Evolutionary conservation across 2,329 filamentous ascomycete species (phyloP).

Genomic region (Fusarium sp.): DNA sequence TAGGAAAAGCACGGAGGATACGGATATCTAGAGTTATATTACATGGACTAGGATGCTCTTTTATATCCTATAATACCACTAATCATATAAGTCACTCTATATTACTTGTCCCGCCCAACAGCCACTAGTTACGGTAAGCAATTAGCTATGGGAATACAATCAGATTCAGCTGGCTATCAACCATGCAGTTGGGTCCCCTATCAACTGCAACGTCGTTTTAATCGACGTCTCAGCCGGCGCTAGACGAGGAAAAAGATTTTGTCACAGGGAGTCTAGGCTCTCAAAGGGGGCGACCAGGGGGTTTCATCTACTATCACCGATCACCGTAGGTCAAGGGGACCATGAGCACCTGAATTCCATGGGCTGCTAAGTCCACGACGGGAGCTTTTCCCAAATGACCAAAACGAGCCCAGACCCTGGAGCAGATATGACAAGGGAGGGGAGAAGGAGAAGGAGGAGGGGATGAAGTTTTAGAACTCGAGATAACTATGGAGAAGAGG

Average conservation of each 20-base stretch:
- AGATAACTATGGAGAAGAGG: conserved; percentile 22
- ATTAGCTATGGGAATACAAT: not conserved
- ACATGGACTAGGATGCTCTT: not conserved
- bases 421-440: conserved; percentile 12
- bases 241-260: conserved; percentile 23
- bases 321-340: conserved; percentile 5
- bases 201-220: conserved; percentile 29
- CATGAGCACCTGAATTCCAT: not conserved
- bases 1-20: not conserved
- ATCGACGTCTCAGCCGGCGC: conserved; percentile 33
- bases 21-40: not conserved
- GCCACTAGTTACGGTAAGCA: not conserved
- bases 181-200: conserved; percentile 14
- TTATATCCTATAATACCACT: not conserved
- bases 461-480: conserved; percentile 26
- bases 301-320: not conserved
- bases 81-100: not conserved
- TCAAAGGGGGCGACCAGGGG: conserved; percentile 30
- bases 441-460: not conserved
- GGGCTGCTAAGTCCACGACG: conserved; percentile 6
- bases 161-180: not conserved
- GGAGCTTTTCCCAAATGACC: conserved; percentile 11
- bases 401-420: conserved; percentile 16
- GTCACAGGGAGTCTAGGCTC: conserved; percentile 24
- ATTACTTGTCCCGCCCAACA: not conserved